Evolutionary conservation across 176 grass and related monocot species (phyloP).

Genomic region (Metroxylon sagu): DNA sequence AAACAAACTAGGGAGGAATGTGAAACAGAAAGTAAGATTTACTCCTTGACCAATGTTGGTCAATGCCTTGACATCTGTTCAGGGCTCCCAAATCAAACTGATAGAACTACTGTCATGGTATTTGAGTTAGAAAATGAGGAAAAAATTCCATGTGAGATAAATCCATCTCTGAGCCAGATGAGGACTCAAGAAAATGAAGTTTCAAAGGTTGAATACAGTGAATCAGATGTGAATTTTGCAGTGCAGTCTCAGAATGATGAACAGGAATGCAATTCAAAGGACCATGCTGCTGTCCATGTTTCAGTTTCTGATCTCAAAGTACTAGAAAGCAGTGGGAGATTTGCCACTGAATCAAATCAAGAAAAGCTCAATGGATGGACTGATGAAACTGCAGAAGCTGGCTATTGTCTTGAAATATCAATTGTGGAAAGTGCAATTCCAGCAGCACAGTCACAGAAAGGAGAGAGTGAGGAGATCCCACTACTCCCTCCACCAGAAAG

Average conservation of each 20-base stretch:
- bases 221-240: not conserved
- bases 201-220: not conserved
- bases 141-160: not conserved
- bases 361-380: not conserved
- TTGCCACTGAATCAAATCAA: not conserved
- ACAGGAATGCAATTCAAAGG: not conserved
- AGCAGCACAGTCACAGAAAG: not conserved
- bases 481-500: not conserved
- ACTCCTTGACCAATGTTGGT: not conserved
- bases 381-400: not conserved
- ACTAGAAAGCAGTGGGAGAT: too few species aligned
- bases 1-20: not conserved
- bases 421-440: not conserved
- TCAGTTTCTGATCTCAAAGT: too few species aligned
- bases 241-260: not conserved
- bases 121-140: not conserved
- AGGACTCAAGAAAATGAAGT: not conserved
- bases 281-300: not conserved
- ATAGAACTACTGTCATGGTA: not conserved
- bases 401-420: not conserved
- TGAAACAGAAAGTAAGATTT: not conserved
- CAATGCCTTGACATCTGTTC: not conserved
- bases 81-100: not conserved
- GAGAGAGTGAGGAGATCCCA: not conserved
- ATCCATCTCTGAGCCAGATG: not conserved